These are phyloP conservation scores for Otatea glauca DNA, from an alignment of 176 grass and related monocot genomes.

Conservation along the genomic window DNA sequence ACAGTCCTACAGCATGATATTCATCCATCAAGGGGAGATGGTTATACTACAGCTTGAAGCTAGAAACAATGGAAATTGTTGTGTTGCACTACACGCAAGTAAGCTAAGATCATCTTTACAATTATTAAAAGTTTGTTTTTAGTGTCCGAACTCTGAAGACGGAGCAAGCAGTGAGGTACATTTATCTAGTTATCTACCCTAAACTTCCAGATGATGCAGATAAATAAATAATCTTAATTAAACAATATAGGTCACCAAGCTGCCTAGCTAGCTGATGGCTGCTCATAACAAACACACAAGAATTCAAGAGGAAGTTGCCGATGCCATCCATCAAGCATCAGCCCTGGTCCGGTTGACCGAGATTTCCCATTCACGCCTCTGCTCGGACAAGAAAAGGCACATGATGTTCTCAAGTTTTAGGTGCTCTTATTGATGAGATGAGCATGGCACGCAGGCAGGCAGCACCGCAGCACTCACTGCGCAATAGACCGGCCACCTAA, in stretches of 20 bases:
- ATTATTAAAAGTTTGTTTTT: neutral
- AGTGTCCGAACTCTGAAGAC: conserved; percentile 18
- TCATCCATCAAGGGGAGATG: neutral
- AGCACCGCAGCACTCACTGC: neutral
- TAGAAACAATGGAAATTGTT: neutral
- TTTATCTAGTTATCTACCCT: neutral
- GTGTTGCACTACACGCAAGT: neutral
- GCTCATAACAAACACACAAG: neutral
- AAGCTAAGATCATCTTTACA: neutral
- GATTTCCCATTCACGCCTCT: conserved; percentile 4
- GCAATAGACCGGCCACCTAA: conserved; percentile 43
- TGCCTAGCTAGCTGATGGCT: neutral
- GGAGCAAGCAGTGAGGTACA: neutral
- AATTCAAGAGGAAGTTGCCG: neutral
- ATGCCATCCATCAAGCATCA: conserved; percentile 6
- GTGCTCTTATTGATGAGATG: neutral
- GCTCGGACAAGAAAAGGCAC: neutral
- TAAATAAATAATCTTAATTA: neutral
- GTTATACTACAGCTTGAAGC: neutral
- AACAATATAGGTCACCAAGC: neutral
- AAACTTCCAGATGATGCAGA: conserved; percentile 26
- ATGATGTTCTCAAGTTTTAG: conserved; percentile 39
- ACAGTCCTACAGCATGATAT: neutral
- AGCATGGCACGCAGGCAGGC: neutral
- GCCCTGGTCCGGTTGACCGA: neutral